Evolutionary conservation across 257 asterid genomes (phyloP).

Genomic region (Jacaranda copaia): DNA sequence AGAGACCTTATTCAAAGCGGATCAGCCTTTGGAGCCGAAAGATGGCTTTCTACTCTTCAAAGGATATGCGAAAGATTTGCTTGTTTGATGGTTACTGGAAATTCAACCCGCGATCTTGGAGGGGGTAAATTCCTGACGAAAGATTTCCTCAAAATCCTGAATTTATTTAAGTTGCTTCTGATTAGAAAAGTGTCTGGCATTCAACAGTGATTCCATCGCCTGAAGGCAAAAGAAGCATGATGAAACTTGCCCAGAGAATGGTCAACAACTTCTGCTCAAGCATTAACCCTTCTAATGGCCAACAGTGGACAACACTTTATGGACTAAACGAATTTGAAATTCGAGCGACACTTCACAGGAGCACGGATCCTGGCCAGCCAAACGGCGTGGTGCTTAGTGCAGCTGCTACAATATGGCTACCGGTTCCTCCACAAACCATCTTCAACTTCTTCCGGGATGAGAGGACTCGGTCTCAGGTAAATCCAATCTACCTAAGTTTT

Average conservation of each 20-base stretch:
- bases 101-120: conserved; percentile 71
- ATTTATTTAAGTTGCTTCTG: not conserved
- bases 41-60: conserved; percentile 90
- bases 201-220: conserved; percentile 70
- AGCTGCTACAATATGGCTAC: conserved; percentile 94
- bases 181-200: not conserved
- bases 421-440: conserved; percentile 69
- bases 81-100: conserved; percentile 71
- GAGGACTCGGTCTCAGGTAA: conserved; percentile 81
- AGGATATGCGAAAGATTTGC: conserved; percentile 86
- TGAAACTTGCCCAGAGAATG: conserved; percentile 94
- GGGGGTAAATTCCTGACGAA: conserved; percentile 57
- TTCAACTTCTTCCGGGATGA: conserved; percentile 83
- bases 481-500: not conserved
- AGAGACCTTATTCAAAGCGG: conserved; percentile 82
- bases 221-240: conserved; percentile 91
- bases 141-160: not conserved
- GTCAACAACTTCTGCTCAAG: conserved; percentile 83
- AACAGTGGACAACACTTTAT: conserved; percentile 77
- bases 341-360: conserved; percentile 72
- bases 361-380: conserved; percentile 85
- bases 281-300: conserved; percentile 73
- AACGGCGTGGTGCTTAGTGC: conserved; percentile 88
- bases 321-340: conserved; percentile 80
- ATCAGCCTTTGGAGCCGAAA: conserved; percentile 86